Conservation (phyloP, 495 filamentous ascomycete species). For the Choiromyces venosus region DNA sequence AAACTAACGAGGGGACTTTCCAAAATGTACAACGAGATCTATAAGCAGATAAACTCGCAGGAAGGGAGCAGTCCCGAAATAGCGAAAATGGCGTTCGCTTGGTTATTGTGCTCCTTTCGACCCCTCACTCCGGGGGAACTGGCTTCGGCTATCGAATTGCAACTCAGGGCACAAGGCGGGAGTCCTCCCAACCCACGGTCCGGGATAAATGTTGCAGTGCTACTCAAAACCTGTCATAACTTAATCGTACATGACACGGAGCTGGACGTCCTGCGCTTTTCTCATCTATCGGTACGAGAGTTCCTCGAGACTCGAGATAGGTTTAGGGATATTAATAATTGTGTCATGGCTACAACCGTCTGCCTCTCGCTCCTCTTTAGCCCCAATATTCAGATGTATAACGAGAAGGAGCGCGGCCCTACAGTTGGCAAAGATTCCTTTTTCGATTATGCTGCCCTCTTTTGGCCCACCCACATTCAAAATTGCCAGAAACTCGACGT, state of each 20-base stretch:
- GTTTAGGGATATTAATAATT: neutral
- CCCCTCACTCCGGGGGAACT: neutral
- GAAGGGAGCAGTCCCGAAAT: neutral
- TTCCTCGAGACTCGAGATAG: constrained; percentile 1
- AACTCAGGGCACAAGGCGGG: neutral
- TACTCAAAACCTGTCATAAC: constrained; percentile 15
- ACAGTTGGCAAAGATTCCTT: neutral
- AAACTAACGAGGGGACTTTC: neutral
- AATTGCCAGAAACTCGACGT: neutral
- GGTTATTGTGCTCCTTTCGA: constrained; percentile 15
- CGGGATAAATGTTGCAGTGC: neutral
- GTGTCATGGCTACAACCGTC: constrained; percentile 16
- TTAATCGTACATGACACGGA: constrained; percentile 5
- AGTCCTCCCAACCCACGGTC: neutral
- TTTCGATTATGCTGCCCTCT: neutral
- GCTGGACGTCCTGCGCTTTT: constrained; percentile 3
- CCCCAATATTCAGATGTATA: neutral
- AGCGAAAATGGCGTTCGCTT: constrained; percentile 11
- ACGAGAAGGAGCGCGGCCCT: neutral
- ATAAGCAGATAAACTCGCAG: constrained; percentile 5
- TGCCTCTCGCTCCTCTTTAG: constrained; percentile 7
- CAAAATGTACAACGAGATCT: constrained; percentile 13
- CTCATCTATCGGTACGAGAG: constrained; percentile 19
- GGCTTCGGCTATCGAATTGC: neutral
- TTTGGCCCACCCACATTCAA: constrained; percentile 9